Percentiles rank a stretch among this genome's conserved stretches.
Evolutionary conservation across 1,139 yeast genomes (phyloP).

Genomic region (Pichia cactophila): DNA sequence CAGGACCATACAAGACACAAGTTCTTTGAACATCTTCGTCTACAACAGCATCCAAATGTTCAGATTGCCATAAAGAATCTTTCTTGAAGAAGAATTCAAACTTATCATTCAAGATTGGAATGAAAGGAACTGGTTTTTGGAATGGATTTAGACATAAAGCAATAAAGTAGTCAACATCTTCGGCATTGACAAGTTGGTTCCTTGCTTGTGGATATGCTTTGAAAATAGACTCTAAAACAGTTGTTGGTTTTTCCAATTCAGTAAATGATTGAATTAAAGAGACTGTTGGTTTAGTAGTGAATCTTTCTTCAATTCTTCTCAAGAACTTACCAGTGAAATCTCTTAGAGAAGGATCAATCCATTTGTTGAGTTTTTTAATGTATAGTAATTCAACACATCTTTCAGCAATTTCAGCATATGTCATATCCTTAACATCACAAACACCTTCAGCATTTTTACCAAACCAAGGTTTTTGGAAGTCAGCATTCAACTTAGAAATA

Average conservation of each 20-base stretch:
- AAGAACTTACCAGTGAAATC: conserved; percentile 81
- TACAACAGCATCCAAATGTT: conserved; percentile 91
- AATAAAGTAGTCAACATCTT: conserved; percentile 91
- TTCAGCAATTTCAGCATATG: conserved; percentile 83
- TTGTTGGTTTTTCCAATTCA: conserved; percentile 62
- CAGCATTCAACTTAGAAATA: conserved; percentile 78
- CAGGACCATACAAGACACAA: conserved; percentile 97
- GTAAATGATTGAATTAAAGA: conserved; percentile 71
- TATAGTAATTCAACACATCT: conserved; percentile 86
- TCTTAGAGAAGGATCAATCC: conserved; percentile 86
- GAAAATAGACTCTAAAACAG: conserved; percentile 53
- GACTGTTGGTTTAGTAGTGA: conserved; percentile 47
- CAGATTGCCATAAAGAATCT: conserved; percentile 98
- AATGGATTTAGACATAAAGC: conserved; percentile 73
- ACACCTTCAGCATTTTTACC: conserved; percentile 70
- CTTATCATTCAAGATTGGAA: conserved; percentile 89
- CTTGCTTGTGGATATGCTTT: conserved; percentile 64
- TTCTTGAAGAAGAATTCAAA: conserved; percentile 96
- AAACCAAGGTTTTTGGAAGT: conserved; percentile 98
- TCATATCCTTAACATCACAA: conserved; percentile 92
- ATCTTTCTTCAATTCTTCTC: conserved; percentile 96
- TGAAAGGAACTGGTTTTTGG: conserved; percentile 97
- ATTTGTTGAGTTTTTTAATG: conserved; percentile 69
- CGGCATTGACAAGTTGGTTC: conserved; percentile 83
- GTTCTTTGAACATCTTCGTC: conserved; percentile 97